Percentiles rank a stretch among this genome's conserved stretches.
Evolutionary conservation across 257 asterid genomes (phyloP).

Genomic region (Leptodermis oblonga): DNA sequence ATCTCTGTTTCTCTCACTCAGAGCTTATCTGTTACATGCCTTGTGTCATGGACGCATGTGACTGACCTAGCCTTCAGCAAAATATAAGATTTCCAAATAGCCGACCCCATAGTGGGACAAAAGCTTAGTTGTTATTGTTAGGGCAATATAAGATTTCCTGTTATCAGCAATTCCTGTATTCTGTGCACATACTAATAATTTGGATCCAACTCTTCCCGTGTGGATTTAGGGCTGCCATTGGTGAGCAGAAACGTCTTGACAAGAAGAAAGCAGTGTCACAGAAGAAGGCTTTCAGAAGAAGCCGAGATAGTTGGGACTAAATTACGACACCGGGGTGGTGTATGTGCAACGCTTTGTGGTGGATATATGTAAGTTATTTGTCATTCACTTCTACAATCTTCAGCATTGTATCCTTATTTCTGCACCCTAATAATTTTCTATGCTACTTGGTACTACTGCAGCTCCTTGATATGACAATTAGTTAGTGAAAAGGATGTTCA

Average conservation of each 20-base stretch:
- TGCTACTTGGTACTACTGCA: not conserved
- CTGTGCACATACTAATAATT: not conserved
- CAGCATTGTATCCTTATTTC: not conserved
- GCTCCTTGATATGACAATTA: slow-evolving; percentile 2
- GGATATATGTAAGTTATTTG: slow-evolving; percentile 1
- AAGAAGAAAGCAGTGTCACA: slow-evolving; percentile 67
- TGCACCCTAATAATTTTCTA: slow-evolving; percentile 7
- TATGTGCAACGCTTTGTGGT: not conserved
- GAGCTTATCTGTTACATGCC: not conserved
- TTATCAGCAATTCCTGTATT: not conserved
- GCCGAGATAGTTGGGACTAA: slow-evolving; percentile 64
- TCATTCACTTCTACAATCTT: slow-evolving; percentile 10
- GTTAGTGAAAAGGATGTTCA: slow-evolving; percentile 6
- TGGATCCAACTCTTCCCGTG: slow-evolving; percentile 10
- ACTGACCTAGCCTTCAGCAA: not conserved
- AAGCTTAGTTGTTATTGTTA: no score
- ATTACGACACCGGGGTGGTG: slow-evolving; percentile 5
- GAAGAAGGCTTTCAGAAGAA: slow-evolving; percentile 61
- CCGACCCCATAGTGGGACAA: no score
- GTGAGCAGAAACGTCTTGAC: slow-evolving; percentile 61
- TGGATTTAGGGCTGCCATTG: slow-evolving; percentile 59
- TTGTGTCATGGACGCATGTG: not conserved
- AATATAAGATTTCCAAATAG: no score
- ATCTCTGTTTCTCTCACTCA: slow-evolving; percentile 1
- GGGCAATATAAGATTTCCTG: not conserved